Evolutionary conservation across 257 asterid genomes (phyloP), one percentile per base, ranked within the genome.

Genomic region (Primulina tabacum): DNA sequence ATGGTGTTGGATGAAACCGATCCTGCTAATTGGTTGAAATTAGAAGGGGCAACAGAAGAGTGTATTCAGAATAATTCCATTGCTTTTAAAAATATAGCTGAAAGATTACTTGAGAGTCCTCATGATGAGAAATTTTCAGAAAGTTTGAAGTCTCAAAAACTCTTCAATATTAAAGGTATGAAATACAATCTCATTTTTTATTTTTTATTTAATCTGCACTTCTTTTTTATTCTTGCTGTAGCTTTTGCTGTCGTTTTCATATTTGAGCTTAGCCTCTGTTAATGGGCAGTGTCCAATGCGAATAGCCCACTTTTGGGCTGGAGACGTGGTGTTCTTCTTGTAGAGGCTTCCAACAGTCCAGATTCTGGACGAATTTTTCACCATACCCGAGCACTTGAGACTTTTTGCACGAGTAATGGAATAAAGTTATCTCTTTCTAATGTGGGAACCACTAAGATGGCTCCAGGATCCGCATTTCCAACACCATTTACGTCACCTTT

Each of bases 1-100:
- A 94, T 94, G 99, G 99, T 91, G 87, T 84, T 94, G 64, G 99
- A 94, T 81, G 99, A 94, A 77, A 94, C 99, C 70, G 98, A 94
- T 76, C 99, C 99, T 17, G 81, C 98, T 0, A 68, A 86, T 75
- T 94, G 97, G 99, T 75, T 82, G 65, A 94, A 86, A 83, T 80
- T 94, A 63, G 99, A 94, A 82, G 84, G 82, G 38, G 96, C 97
- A 57, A 85, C 98, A 6, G 87, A 88, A 70, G 98, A 91, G 70
- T 94, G 88, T 81, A 89, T 94, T 60, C 80, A 81, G 82, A 82
- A 75, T 61, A 88, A 87, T 79, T 80, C 89, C 37, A 37, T 60
- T 20, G 78, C 92, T 50, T 88, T 94, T 81, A 94, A 89, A 82
- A 79, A 73, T 72, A 83, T 94, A 34, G 83, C 90, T 73, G 98